Percentiles rank a stretch among this genome's conserved stretches.
Evolutionary conservation across 2,329 filamentous ascomycete genomes (phyloP).

Genomic region (Chaetomium olivaceum): DNA sequence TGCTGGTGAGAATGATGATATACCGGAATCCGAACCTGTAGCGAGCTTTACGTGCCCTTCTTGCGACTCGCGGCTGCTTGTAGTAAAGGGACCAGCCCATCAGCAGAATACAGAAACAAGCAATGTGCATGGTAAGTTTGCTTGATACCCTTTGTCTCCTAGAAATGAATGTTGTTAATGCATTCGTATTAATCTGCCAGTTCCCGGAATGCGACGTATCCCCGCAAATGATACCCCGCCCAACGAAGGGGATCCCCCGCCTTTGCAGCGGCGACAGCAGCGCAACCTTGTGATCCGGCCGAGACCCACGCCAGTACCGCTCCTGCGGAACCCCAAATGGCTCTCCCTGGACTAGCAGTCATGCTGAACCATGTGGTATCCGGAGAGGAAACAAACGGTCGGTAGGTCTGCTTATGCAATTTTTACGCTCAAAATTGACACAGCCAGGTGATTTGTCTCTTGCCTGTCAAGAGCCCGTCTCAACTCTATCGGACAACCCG

Average conservation of each 20-base stretch:
- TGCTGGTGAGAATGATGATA: too few relatives aligned
- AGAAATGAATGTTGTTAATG: too few relatives aligned
- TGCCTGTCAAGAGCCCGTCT: neutral
- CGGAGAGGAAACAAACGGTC: neutral
- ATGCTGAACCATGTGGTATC: too few relatives aligned
- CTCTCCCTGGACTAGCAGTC: neutral
- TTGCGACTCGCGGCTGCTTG: too few relatives aligned
- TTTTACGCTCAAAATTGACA: neutral
- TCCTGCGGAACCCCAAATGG: neutral
- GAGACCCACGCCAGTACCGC: neutral
- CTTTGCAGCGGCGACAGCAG: neutral
- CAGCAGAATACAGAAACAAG: too few relatives aligned
- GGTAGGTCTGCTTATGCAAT: neutral
- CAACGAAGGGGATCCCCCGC: neutral
- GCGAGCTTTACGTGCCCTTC: neutral
- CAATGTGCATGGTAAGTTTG: too few relatives aligned
- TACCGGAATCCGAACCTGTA: too few relatives aligned
- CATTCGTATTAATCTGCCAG: too few relatives aligned
- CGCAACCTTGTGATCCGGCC: neutral
- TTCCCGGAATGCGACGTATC: neutral
- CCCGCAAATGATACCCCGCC: too few relatives aligned
- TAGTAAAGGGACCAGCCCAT: too few relatives aligned
- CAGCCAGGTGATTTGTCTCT: neutral
- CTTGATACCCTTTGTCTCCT: too few relatives aligned
- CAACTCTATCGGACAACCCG: too few relatives aligned